Evolutionary conservation across 2,329 filamentous ascomycete genomes (phyloP), one percentile per base, ranked within the genome.

Genomic region (Aspergillus sp.): DNA sequence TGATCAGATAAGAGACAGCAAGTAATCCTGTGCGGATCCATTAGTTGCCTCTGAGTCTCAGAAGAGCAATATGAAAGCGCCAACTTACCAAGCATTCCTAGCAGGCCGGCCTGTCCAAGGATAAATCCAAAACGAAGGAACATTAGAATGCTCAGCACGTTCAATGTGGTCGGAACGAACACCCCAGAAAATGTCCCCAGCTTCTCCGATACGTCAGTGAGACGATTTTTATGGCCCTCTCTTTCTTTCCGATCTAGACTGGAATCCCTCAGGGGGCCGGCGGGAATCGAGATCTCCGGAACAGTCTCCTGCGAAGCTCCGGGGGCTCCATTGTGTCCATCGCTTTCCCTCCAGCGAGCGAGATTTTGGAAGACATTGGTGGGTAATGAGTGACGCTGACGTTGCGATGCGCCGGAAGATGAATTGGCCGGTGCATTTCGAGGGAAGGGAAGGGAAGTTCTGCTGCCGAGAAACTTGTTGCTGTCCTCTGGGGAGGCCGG

Each of bases 91-190:
- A 95, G 76, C 71, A 91, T 94, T 46, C 89, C 91, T 41, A 93
- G 58, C 42, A 95, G 77, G 19, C 91, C 91, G 57, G 88, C 82
- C 66, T 93, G 88, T 7, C 90, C 91, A 19, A 95, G 78, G 52
- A 96, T 89, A 62, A 91, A 86, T 19, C 91, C 90, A 69, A 96
- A 96, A 19, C 91, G 84, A 63, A 96, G 78, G 73, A 96, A 96
- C 89, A 96, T 95, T 56, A 96, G 81, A 71, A 96, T 95, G 63
- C 89, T 93, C 59, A 95, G 76, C 40, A 96, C 91, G 70, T 94
- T 96, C 60, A 95, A 78, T 56, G 87, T 92, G n/a, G 91, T 91
- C 1, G 91, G 91, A 14, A 96, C 88, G 69, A 91, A 96, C 45
- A 95, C 88, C 6, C 88, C 88, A 3, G 86, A 89, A 59, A 91